Conservation (phyloP, 1,284 basidiomycete species). For the Ceratobasidium theobromae region DNA sequence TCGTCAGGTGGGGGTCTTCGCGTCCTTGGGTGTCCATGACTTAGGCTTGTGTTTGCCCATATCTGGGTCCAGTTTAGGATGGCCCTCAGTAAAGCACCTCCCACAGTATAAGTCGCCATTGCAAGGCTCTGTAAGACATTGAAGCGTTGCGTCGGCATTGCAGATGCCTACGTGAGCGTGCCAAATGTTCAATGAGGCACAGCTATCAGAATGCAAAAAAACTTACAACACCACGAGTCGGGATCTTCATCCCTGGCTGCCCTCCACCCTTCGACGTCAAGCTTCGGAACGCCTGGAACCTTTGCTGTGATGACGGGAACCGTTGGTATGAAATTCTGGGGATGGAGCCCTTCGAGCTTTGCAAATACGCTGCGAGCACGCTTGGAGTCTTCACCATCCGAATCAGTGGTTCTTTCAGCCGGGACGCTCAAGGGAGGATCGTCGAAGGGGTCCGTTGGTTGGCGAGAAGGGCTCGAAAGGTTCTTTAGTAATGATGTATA, state of each 20-base stretch:
- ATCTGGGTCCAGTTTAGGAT: slow-evolving; percentile 21
- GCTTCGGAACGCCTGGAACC: slow-evolving; percentile 30
- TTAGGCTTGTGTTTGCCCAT: slow-evolving; percentile 32
- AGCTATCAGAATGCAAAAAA: not conserved
- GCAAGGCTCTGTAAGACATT: slow-evolving; percentile 24
- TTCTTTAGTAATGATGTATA: slow-evolving; percentile 19
- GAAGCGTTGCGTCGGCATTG: slow-evolving; percentile 33
- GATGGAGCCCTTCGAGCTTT: slow-evolving; percentile 32
- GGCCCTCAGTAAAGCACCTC: slow-evolving; percentile 33
- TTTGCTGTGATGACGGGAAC: slow-evolving; percentile 24
- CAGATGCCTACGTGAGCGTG: slow-evolving; percentile 31
- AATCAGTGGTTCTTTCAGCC: not conserved
- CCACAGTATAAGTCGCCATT: slow-evolving; percentile 34
- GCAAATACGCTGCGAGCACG: slow-evolving; percentile 30
- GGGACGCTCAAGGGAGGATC: not conserved
- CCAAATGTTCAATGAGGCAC: not conserved
- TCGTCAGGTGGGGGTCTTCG: slow-evolving; percentile 14
- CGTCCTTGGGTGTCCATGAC: slow-evolving; percentile 21
- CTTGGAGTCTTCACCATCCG: slow-evolving; percentile 26
- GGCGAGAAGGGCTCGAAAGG: slow-evolving; percentile 22
- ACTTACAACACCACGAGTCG: slow-evolving; percentile 35
- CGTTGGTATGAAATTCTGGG: slow-evolving; percentile 27
- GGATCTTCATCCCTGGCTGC: slow-evolving; percentile 33
- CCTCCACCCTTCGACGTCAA: slow-evolving; percentile 36
- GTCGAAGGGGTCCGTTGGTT: slow-evolving; percentile 12